Percentiles rank a stretch among this genome's conserved stretches.
phyloP scores from a whole-genome alignment of 1,284 basidiomycete species.

The Calocybe gambosa region DNA sequence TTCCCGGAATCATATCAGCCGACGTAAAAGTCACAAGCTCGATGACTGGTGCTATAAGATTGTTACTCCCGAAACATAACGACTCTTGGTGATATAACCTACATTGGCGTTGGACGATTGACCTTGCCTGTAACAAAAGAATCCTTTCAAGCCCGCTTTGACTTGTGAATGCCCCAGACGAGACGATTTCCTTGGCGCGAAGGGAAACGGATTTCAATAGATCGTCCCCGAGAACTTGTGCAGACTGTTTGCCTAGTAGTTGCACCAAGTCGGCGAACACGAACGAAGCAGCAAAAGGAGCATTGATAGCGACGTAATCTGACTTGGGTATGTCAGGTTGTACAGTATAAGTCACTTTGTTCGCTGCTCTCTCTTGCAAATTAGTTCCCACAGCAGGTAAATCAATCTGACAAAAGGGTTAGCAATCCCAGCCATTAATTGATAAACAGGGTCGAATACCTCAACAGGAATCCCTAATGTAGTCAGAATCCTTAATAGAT shows the following conservation, averaged over 20 bases:
- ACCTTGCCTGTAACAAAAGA: conserved; percentile 8
- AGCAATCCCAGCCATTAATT: background rate
- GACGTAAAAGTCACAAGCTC: conserved; percentile 5
- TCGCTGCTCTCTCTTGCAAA: conserved; percentile 14
- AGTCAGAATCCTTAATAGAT: conserved; percentile 7
- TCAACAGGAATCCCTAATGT: conserved; percentile 8
- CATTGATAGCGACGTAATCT: conserved; percentile 7
- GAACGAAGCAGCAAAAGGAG: conserved; percentile 5
- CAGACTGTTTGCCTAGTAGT: conserved; percentile 6
- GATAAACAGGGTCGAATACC: background rate
- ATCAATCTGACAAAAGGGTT: conserved; percentile 5
- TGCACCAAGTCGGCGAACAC: conserved; percentile 11
- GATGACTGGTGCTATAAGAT: conserved; percentile 10
- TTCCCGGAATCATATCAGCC: background rate
- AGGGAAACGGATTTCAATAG: conserved; percentile 2
- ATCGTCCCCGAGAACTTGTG: background rate
- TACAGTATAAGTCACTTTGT: background rate
- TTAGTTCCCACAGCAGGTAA: conserved; percentile 15
- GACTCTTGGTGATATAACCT: background rate
- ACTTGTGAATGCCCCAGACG: conserved; percentile 14
- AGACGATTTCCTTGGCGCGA: conserved; percentile 10
- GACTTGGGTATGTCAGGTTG: background rate
- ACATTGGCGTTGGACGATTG: conserved; percentile 10
- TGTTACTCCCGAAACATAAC: background rate
- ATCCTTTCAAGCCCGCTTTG: conserved; percentile 9